Evolutionary conservation across 2,329 filamentous ascomycete genomes (phyloP).

Genomic region (Alternaria ventricosa): DNA sequence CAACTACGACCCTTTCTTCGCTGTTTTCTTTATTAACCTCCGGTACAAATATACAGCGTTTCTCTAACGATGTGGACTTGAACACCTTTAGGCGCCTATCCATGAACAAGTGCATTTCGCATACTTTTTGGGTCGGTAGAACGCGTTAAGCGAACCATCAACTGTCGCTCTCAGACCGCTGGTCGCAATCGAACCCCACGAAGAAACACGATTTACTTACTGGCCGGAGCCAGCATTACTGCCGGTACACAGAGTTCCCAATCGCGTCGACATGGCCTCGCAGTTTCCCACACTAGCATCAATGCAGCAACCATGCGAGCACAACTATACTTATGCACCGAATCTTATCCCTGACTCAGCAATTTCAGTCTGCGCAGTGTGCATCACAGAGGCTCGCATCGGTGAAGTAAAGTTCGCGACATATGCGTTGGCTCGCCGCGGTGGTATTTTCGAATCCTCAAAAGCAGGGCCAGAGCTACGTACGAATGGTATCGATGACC

Average conservation of each 20-base stretch:
- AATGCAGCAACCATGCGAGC: background rate
- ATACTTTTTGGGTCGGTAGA: background rate
- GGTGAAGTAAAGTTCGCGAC: slow-evolving; percentile 11
- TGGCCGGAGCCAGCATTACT: background rate
- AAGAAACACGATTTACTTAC: background rate
- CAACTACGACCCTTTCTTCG: background rate
- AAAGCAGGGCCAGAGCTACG: background rate
- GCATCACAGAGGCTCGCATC: slow-evolving; percentile 9
- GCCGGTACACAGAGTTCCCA: background rate
- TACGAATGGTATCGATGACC: background rate
- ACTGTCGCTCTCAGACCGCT: background rate
- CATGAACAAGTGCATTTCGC: background rate
- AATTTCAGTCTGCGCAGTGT: slow-evolving; percentile 8
- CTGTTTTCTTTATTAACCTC: background rate
- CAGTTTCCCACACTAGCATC: background rate
- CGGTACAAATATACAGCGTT: background rate
- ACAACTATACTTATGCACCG: background rate
- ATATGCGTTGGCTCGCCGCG: slow-evolving; percentile 8
- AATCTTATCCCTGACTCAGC: background rate
- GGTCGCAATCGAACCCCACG: background rate
- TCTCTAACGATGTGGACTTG: background rate
- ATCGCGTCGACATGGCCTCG: background rate
- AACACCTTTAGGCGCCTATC: background rate
- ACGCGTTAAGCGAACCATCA: background rate
- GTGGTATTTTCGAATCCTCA: slow-evolving; percentile 15